These are phyloP conservation scores for Salix caprea DNA, from an alignment of 345 rosid genomes.

Conservation along the genomic window DNA sequence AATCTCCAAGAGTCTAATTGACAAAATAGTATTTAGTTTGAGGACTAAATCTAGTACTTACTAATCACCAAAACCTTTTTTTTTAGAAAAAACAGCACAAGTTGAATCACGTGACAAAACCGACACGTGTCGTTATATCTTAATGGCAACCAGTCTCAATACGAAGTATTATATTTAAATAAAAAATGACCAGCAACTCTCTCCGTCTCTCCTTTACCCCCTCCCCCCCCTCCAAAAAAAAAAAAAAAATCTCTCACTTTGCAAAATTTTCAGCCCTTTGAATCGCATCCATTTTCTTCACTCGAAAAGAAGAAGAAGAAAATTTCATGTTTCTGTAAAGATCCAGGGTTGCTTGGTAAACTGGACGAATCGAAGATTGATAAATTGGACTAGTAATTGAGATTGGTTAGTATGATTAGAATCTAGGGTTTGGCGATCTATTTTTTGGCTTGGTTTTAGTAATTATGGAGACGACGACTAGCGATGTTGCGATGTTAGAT, in stretches of 20 bases:
- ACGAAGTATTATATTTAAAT: no score
- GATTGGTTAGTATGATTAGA: background rate
- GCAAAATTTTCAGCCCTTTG: constrained; percentile 1
- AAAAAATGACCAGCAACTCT: background rate
- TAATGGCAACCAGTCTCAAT: background rate
- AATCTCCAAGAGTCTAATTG: no score
- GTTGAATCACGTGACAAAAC: constrained; percentile 16
- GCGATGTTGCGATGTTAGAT: constrained; percentile 64
- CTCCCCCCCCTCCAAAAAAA: no score
- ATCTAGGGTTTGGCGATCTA: constrained; percentile 23
- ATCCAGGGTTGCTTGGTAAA: constrained; percentile 40
- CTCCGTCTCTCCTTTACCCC: constrained; percentile 8
- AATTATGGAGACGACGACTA: constrained; percentile 25
- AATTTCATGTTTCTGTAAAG: constrained; percentile 18
- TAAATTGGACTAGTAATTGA: background rate
- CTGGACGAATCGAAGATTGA: background rate
- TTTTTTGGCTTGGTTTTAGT: constrained; percentile 24
- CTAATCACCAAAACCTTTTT: no score
- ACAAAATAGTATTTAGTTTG: no score
- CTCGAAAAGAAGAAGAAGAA: background rate
- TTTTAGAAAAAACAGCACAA: background rate
- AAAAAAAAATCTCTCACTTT: constrained; percentile 6
- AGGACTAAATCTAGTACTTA: no score
- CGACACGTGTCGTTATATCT: constrained; percentile 19
- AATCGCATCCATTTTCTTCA: constrained; percentile 12